Conservation (phyloP, 2,329 filamentous ascomycete species). For the Phialemoniopsis sp. region DNA sequence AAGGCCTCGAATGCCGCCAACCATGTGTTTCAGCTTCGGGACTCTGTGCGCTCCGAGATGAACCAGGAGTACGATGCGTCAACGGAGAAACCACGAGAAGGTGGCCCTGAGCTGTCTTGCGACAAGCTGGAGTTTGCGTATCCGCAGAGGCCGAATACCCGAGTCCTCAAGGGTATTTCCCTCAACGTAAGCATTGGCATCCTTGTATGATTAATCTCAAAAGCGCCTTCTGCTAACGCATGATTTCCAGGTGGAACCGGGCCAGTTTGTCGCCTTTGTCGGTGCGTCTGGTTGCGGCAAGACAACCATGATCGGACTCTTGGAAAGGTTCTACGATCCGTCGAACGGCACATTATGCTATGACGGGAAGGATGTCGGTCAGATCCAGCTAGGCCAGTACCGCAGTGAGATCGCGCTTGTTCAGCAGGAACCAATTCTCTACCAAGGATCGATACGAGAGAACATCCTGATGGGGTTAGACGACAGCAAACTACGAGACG, state of each 20-base stretch:
- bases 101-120: too few relatives aligned
- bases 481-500: constrained; percentile 6
- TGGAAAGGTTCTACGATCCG: constrained; percentile 37
- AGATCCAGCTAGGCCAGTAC: constrained; percentile 38
- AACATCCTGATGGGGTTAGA: constrained; percentile 48
- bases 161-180: constrained; percentile 35
- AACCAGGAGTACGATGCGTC: constrained; percentile 6
- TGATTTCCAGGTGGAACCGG: constrained; percentile 32
- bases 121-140: constrained; percentile 48
- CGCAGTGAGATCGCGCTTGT: constrained; percentile 41
- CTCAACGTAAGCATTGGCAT: neutral
- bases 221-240: too few relatives aligned
- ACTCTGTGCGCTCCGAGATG: constrained; percentile 10
- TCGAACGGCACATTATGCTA: constrained; percentile 31
- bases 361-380: constrained; percentile 20
- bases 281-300: constrained; percentile 63
- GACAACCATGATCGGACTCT: constrained; percentile 56
- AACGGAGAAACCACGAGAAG: neutral
- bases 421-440: constrained; percentile 24
- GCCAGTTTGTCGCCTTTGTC: constrained; percentile 57
- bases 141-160: constrained; percentile 37
- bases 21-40: constrained; percentile 39
- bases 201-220: too few relatives aligned
- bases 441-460: constrained; percentile 44
- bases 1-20: constrained; percentile 43